Evolutionary conservation across 768 basidiomycete species (phyloP), one percentile per base, ranked within the genome.

Genomic region (Kwoniella sp.): DNA sequence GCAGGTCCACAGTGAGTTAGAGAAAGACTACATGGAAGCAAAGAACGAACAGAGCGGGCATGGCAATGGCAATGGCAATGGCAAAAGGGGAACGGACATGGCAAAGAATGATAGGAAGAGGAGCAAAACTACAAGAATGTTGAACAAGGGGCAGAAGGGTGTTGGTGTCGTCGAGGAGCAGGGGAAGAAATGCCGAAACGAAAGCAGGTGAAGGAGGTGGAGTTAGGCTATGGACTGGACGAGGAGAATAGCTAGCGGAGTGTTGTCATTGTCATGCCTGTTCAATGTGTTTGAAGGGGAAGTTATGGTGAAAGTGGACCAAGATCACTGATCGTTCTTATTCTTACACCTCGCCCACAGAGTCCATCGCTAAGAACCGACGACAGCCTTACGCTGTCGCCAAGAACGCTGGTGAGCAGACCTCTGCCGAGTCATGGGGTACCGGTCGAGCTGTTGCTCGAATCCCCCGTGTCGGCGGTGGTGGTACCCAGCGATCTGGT

Each of bases 371-470:
- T 62, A 96, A 96, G 88, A 96, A 97, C 88, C 90, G 86, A 83
- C 88, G 94, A 77, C 95, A 98, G 85, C 88, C 95, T 26, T 97
- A 98, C 83, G 84, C 94, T 74, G 96, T 98, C 79, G 90, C 88
- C 82, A 89, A 90, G 83, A 96, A 97, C 84, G 96, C 96, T 64
- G 96, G 96, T 74, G 92, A 98, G 85, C 95, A 99, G 83, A 98
- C 96, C 73, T 90, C 88, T 67, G 95, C 96, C 68, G 95, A 97
- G 83, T 98, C 95, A 36, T 99, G 96, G 96, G 96, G 96, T 83
- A 99, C 96, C 71, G 96, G 96, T 88, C 93, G 96, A 83, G 96
- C 96, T 72, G 96, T 99, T 70, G 95, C 95, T 26, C 96, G 96
- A 93, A 98, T 99, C 80, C 96, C 96, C 82, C 95, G 96, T 90